phyloP scores from a whole-genome alignment of 78 protist species.

The Dictyostelium capitatum region DNA sequence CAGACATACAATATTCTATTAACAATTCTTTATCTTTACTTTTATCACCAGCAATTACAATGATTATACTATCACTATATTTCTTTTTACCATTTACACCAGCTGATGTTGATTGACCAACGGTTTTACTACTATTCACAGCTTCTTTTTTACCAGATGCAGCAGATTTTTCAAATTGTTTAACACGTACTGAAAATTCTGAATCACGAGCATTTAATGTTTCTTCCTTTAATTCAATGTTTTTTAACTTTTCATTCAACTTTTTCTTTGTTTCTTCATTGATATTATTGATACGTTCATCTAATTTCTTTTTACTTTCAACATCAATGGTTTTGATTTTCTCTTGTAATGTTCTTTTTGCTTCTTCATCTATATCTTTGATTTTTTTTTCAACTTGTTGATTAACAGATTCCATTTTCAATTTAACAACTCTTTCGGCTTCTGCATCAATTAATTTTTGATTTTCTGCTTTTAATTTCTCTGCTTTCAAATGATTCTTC shows the following conservation, averaged over 20 bases:
- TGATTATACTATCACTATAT: conserved; percentile 28
- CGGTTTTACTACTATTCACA: too few relatives aligned
- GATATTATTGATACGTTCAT: conserved; percentile 15
- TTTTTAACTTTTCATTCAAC: conserved; percentile 37
- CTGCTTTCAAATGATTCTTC: conserved; percentile 8
- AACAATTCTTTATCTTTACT: conserved; percentile 55
- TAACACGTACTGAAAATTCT: conserved; percentile 23
- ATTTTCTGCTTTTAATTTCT: conserved; percentile 20
- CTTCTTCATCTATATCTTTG: conserved; percentile 3
- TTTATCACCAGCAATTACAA: conserved; percentile 77
- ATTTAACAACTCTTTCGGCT: background rate
- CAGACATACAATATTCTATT: conserved; percentile 25
- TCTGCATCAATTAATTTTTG: conserved; percentile 47
- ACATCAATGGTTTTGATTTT: conserved; percentile 34
- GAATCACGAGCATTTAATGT: background rate
- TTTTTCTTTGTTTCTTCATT: conserved; percentile 35
- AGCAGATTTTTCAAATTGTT: conserved; percentile 48
- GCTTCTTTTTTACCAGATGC: background rate
- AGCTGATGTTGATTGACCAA: background rate
- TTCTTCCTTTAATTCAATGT: conserved; percentile 41
- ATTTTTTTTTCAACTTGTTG: conserved; percentile 43
- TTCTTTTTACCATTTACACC: conserved; percentile 5
- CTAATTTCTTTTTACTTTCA: conserved; percentile 30
- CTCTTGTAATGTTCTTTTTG: conserved; percentile 25
- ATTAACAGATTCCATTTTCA: conserved; percentile 23